Percentiles rank a stretch among this genome's conserved stretches.
Evolutionary conservation across 73 alveolate genomes (phyloP).

Genomic region (Tetrahymena borealis): DNA sequence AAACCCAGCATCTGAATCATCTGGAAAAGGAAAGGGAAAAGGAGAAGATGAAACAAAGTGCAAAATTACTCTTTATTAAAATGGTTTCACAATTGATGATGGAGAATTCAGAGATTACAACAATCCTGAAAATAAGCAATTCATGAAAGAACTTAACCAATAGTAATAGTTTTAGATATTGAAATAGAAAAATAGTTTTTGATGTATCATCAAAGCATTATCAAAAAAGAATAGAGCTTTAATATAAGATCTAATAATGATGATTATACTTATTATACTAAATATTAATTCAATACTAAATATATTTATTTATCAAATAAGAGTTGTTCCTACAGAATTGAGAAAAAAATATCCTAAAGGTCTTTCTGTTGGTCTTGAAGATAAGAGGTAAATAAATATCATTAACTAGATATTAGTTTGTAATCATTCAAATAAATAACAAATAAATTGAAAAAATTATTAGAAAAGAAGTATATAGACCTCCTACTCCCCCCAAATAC

Average conservation of each 20-base stretch:
- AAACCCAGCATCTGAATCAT: background rate
- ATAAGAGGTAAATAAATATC: constrained; percentile 21
- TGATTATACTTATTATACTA: no score
- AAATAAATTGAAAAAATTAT: background rate
- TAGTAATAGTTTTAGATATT: constrained; percentile 2
- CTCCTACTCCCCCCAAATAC: constrained; percentile 81
- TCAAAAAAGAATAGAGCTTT: background rate
- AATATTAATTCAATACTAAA: background rate
- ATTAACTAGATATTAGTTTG: background rate
- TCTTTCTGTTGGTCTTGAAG: constrained; percentile 64
- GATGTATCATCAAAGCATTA: no score
- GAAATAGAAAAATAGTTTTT: no score
- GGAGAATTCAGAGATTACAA: constrained; percentile 69
- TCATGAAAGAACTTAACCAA: constrained; percentile 59
- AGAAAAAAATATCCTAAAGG: constrained; percentile 52
- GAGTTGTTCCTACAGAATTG: constrained; percentile 49
- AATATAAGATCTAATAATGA: no score
- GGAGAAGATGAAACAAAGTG: constrained; percentile 29
- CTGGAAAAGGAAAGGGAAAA: background rate
- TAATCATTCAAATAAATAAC: background rate
- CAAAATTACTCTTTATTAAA: constrained; percentile 53
- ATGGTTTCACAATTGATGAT: constrained; percentile 71
- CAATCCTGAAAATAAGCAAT: constrained; percentile 52
- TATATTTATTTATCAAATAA: background rate
- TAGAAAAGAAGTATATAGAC: constrained; percentile 48